These are phyloP conservation scores for Lichenothelia convexa DNA, from an alignment of 495 filamentous ascomycete genomes.

Conservation along the genomic window DNA sequence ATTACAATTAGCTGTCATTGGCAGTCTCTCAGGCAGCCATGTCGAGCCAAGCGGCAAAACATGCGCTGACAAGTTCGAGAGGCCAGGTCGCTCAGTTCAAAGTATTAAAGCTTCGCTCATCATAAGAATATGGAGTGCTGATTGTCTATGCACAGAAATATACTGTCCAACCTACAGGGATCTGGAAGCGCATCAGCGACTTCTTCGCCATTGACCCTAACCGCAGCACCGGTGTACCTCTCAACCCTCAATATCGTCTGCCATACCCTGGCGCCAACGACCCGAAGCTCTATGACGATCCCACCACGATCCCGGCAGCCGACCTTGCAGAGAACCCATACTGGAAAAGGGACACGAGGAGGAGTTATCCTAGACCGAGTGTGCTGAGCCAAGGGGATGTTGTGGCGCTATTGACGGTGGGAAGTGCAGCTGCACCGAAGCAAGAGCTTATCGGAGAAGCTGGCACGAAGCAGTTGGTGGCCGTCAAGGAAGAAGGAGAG, in stretches of 20 bases:
- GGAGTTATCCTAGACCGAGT: constrained; percentile 68
- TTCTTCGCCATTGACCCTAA: constrained; percentile 67
- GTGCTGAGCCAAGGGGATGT: constrained; percentile 70
- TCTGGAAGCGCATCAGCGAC: constrained; percentile 74
- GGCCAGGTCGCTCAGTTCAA: no score
- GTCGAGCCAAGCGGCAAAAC: no score
- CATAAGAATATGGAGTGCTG: no score
- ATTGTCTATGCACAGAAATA: constrained; percentile 92
- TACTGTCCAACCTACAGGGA: constrained; percentile 75
- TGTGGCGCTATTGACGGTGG: constrained; percentile 68
- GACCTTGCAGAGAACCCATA: constrained; percentile 96
- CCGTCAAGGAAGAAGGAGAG: constrained; percentile 59
- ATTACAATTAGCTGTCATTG: no score
- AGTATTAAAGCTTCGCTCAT: no score
- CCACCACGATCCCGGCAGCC: constrained; percentile 75
- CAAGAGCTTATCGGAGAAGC: constrained; percentile 68
- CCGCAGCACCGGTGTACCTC: constrained; percentile 75
- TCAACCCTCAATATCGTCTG: constrained; percentile 84
- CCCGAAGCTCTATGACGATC: constrained; percentile 67
- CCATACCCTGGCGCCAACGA: constrained; percentile 67
- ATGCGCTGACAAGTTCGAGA: no score
- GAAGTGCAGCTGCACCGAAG: constrained; percentile 62
- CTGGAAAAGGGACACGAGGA: constrained; percentile 84
- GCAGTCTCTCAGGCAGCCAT: no score
- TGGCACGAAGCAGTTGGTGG: constrained; percentile 60